These are phyloP conservation scores for Clavispora carvajalis DNA, from an alignment of 805 yeast genomes.

Conservation along the genomic window DNA sequence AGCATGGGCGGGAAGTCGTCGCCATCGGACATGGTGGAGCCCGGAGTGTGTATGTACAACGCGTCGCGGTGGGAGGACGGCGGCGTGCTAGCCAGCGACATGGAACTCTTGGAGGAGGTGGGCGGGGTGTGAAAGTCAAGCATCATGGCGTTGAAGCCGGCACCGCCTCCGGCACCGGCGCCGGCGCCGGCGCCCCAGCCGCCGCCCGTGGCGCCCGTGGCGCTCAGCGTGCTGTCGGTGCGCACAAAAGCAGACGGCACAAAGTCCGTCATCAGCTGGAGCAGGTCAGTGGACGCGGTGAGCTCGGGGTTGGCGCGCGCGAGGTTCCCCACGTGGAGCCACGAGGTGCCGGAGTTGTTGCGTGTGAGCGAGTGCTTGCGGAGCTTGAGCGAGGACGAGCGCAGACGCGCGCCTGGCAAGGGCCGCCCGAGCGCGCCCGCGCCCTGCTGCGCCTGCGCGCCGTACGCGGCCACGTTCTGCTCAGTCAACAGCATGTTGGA, in stretches of 20 bases:
- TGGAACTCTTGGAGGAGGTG: conserved; percentile 27
- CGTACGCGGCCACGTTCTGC: conserved; percentile 29
- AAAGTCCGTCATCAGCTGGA: conserved; percentile 40
- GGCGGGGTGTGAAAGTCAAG: conserved; percentile 40
- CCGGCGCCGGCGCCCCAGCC: not conserved
- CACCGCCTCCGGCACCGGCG: conserved; percentile 3
- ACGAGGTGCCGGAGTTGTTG: conserved; percentile 35
- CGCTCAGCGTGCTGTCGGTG: conserved; percentile 22
- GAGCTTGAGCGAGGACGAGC: conserved; percentile 32
- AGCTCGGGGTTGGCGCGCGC: conserved; percentile 23
- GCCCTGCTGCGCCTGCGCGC: conserved; percentile 12
- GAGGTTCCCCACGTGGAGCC: conserved; percentile 43
- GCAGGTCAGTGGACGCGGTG: conserved; percentile 33
- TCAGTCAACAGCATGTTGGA: conserved; percentile 38
- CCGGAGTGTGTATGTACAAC: conserved; percentile 4
- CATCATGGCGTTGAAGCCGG: conserved; percentile 33
- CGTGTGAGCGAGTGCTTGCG: conserved; percentile 41
- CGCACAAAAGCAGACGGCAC: conserved; percentile 36
- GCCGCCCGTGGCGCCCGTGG: conserved; percentile 6
- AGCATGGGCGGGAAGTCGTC: conserved; percentile 25
- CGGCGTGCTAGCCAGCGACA: conserved; percentile 17
- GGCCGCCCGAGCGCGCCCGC: conserved; percentile 10
- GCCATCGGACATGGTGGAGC: conserved; percentile 16
- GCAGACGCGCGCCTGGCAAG: conserved; percentile 21
- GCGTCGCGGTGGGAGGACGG: conserved; percentile 6